Evolutionary conservation across 192 early-diverging fungal species (phyloP), one percentile per base, ranked within the genome.

Genomic region (Pecoramyces ruminantium): DNA sequence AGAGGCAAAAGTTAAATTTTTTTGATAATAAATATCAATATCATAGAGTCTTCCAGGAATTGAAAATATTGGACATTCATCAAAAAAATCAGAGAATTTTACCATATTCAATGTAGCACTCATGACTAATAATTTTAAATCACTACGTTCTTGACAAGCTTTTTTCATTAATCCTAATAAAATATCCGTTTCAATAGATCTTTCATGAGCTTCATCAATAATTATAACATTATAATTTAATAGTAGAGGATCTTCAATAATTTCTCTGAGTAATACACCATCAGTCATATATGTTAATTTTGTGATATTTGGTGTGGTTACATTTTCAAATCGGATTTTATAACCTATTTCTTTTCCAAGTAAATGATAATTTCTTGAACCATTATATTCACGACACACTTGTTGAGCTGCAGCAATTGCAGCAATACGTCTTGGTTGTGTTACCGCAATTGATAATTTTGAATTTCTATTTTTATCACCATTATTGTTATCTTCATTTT

Each of bases 61-160:
- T 9, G 81, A 81, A 83, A 94, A 95, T 18, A 94, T 90, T 1
- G 95, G 93, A 27, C 92, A 93, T 13, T 89, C 91, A 34, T 90
- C 87, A 83, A 96, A 96, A 81, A 92, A 96, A 79, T 90, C 91
- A 21, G 88, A 92, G 79, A 96, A 96, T 82, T 94, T 93, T 80
- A 92, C 90, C 16, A 93, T 90, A 83, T 96, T 87, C 25, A 95
- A 81, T 0, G 94, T 95, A 0, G 95, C 94, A 25, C 90, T 92
- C 94, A 94, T 95, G 83, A 95, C 87, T 2, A 95, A 79, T 29
- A 91, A 77, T 77, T 86, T 88, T n/a, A 91, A 79, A 28, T 80
- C 25, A 25, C 13, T 6, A 29, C 58, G 38, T 28, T 38, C 13
- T 79, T 78, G 30, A 84, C 79, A 77, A 8, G 82, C 38, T 28